Base-by-base conservation (phyloP, 306 rosid genomes). In the Lathyrus tuberosus region DNA sequence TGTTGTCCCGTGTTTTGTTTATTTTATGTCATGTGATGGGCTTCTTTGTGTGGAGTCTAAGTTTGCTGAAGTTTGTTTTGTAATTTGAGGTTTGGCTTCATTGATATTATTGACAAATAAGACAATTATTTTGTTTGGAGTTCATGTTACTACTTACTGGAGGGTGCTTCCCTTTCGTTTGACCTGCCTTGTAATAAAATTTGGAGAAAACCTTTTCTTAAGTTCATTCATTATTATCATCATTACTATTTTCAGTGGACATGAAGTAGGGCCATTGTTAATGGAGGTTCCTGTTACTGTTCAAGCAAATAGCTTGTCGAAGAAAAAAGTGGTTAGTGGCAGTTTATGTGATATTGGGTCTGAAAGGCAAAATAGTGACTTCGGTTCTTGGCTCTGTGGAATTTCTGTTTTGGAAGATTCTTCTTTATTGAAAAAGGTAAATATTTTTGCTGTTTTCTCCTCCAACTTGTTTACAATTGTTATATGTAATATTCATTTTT, bases 201-300 rank as follows among this genome's bases (percentile, higher is more conserved):
- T 76, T 76, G 43, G 46, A 28, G 38, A n/a, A 46, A 22, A 33
- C 37, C 47, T 69, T 54, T 40, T 54, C 49, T 52, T 66, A 41
- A 61, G 30, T 64, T 78, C 41, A 26, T 38, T 40, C 77, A 46
- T 46, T n/a, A 75, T 57, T 37, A 48, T 75, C 42, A 74, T 73
- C 17, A 3, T 46, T 41, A 53, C 73, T 7, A 43, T 56, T 44
- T 81, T 75, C 88, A 88, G 98, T 78, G 98, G 98, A 63, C 71
- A 82, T 62, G 90, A 87, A 79, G 83, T 84, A 12, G 95, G 95
- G 24, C 92, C 87, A 12, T 66, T 87, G 73, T 14, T 67, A 75
- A 60, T 87, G 81, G 83, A 88, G 68, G 83, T 67, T 74, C 89
- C 92, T 2, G 66, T 16, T 51, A 49, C 63, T 76, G 76, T 49